Base-by-base conservation (phyloP, 805 yeast species). In the Pichia gijzeniarum region DNA sequence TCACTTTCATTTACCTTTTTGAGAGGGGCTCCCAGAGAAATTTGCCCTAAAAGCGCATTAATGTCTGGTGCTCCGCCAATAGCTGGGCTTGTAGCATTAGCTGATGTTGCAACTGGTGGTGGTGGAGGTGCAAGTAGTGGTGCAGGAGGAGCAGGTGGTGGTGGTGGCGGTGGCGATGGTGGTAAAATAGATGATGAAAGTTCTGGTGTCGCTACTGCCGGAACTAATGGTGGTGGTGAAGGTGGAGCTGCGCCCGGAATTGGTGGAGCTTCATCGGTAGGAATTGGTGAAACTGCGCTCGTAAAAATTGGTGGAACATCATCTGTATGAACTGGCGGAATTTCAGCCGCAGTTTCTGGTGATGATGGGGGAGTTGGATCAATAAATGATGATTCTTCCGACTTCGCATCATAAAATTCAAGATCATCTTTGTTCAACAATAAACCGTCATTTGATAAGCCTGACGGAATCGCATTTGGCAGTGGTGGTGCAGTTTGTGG, bases 11-110 rank as follows among this genome's bases (percentile, higher is more conserved):
- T 67, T 3, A 80, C 85, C 53, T 68, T 77, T 48, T 66, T 72
- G 57, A 80, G 69, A 2, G 69, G 41, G 33, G 62, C 69, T 3
- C 87, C 87, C 1, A 72, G 65, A 10, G 67, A 65, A 43, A 80
- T 80, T 57, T 80, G 80, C 3, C 81, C 80, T 43, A 81, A 64
- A 21, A 81, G 60, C 36, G 70, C 64, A 22, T 61, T 61, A 20
- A 67, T 62, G 13, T 62, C 44, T 0, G 69, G 57, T 5, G 63
- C 63, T 5, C 61, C 51, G 10, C 65, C 53, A 3, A 61, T 53
- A 3, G 65, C 54, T 20, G 66, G 56, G 10, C 73, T 68, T 6
- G 71, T 58, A 5, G 66, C 60, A n/a, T 65, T 57, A 25, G 68
- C 56, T 6, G 71, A 67, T 5, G 71, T 60, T n/a, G 57, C 48